Base-by-base conservation (phyloP, 108 stramenopile genomes). In the Fragilariopsis cylindrus region DNA sequence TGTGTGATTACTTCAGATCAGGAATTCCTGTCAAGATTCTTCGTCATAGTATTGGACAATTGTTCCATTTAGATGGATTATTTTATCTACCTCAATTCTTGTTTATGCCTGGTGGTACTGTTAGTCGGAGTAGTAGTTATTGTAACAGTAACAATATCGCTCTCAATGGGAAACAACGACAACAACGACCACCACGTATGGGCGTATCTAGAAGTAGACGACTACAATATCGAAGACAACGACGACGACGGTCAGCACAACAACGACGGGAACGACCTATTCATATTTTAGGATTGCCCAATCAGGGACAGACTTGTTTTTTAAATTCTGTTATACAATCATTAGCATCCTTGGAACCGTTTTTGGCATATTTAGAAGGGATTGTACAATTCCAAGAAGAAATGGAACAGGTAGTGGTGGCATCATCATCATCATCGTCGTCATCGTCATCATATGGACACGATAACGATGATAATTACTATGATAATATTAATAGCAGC, bases 221-320 rank as follows among this genome's bases (percentile, higher is more conserved):
- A 40, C n/a, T 60, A n/a, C 58, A 60, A 5, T 40, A 41, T 11
- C 58, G 41, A n/a, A 30, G 58, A 11, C 65, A 65, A 40, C 39
- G 65, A 40, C 65, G 65, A 19, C 65, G 65, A 13, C 43, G 0
- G 30, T 68, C 49, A 16, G 18, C 41, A 11, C 55, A 42, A 44
- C 48, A 57, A 46, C 15, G 44, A 8, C 9, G 43, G 60, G 52
- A 66, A 52, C 52, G 42, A 30, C 62, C 45, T 6, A 43, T 54
- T 74, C 49, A 16, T n/a, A 66, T 72, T 56, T 65, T 53, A 66
- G 93, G 93, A 3, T 77, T 94, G 16, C 77, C 73, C 9, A 94
- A 94, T 72, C 75, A 76, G 64, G 93, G 93, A 7, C 91, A 94
- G 72, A 92, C 93, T 0, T 94, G 93, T 71, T 94, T 88, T 65